Percentiles rank a stretch among this genome's conserved stretches.
phyloP scores from a whole-genome alignment of 306 rosid species.

The Oemleria cerasiformis region DNA sequence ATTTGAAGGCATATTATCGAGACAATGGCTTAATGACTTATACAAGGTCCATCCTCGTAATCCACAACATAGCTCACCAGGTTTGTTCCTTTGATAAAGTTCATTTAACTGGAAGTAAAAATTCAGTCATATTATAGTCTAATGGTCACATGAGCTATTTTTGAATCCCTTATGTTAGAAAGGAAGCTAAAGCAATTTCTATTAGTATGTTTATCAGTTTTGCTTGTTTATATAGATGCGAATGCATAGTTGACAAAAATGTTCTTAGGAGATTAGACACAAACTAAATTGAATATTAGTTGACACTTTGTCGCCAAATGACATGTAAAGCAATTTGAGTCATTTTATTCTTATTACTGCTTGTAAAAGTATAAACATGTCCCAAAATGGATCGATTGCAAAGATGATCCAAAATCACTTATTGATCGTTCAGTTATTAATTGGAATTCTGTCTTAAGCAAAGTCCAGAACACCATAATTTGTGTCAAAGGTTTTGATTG shows the following conservation, averaged over 20 bases:
- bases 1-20: conserved; percentile 82
- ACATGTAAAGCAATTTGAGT: background rate
- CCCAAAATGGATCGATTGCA: background rate
- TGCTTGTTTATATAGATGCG: conserved; percentile 1
- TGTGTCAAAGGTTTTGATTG: background rate
- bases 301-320: background rate
- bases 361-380: background rate
- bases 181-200: background rate
- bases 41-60: conserved; percentile 84
- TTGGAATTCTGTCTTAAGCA: background rate
- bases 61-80: conserved; percentile 99
- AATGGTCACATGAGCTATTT: conserved; percentile 13
- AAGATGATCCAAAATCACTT: background rate
- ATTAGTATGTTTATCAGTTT: background rate
- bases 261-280: background rate
- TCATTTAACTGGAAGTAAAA: background rate
- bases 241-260: background rate
- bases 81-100: conserved; percentile 35
- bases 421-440: background rate
- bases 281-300: background rate
- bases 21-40: conserved; percentile 76
- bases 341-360: background rate
- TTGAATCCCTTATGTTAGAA: background rate
- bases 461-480: conserved; percentile 10
- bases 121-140: background rate